A percentile compares a stretch with the other conserved stretches of the same genome.
Conservation (phyloP, 1,284 basidiomycete genomes). For the Ganoderma lingzhi region DNA sequence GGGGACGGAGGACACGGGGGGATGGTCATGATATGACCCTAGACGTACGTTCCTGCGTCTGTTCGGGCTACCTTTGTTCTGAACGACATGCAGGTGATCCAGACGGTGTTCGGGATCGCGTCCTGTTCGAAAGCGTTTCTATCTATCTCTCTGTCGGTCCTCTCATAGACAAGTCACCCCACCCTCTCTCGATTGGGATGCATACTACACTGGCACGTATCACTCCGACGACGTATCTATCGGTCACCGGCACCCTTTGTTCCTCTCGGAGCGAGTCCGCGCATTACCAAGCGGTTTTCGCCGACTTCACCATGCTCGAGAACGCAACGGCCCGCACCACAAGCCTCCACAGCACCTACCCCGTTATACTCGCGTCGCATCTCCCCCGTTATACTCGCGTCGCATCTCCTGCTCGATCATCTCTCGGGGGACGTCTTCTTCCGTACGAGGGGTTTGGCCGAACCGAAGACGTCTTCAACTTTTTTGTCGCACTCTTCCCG, state of each 20-base stretch:
- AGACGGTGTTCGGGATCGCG: constrained; percentile 51
- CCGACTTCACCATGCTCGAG: constrained; percentile 35
- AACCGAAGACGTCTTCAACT: constrained; percentile 28
- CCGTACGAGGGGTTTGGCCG: too few relatives aligned
- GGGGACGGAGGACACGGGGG: constrained; percentile 37
- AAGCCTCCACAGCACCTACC: constrained; percentile 33
- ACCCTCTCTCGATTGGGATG: background rate
- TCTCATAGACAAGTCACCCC: constrained; percentile 27
- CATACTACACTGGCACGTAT: background rate
- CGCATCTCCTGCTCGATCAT: constrained; percentile 34
- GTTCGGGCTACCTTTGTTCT: background rate
- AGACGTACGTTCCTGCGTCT: constrained; percentile 33
- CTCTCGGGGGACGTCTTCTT: constrained; percentile 27
- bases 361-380: constrained; percentile 36
- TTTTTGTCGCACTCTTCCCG: constrained; percentile 36
- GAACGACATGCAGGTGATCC: background rate
- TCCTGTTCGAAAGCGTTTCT: constrained; percentile 55
- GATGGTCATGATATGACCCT: constrained; percentile 33
- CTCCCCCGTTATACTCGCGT: too few relatives aligned
- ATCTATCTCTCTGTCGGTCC: constrained; percentile 41
- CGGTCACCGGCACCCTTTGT: constrained; percentile 42
- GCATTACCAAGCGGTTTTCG: constrained; percentile 36
- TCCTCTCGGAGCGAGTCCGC: constrained; percentile 35
- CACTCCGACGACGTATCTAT: constrained; percentile 34
- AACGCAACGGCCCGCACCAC: background rate